Evolutionary conservation across 1,139 yeast species (phyloP).

Genomic region (Zhuliangozyma parablackwelliae): DNA sequence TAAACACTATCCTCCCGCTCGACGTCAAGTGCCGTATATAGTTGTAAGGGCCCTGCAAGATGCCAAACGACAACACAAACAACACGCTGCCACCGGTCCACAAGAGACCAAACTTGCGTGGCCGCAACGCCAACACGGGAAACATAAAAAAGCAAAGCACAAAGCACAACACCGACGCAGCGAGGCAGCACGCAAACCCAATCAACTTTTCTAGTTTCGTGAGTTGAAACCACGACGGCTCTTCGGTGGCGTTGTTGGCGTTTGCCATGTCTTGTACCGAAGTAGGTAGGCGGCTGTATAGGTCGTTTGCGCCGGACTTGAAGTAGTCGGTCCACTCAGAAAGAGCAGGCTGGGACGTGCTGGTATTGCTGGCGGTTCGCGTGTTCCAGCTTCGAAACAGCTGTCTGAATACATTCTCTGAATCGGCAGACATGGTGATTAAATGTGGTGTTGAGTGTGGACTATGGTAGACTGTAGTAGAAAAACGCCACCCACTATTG

Average conservation of each 20-base stretch:
- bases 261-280: constrained; percentile 13
- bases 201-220: constrained; percentile 77
- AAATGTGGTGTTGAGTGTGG: no score
- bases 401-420: constrained; percentile 40
- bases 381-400: constrained; percentile 41
- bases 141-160: constrained; percentile 75
- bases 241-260: constrained; percentile 17
- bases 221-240: constrained; percentile 55
- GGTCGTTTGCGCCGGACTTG: constrained; percentile 37
- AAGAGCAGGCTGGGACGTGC: constrained; percentile 24
- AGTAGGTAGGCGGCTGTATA: constrained; percentile 39
- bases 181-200: constrained; percentile 72
- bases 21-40: constrained; percentile 73
- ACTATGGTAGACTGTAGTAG: no score
- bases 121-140: constrained; percentile 86
- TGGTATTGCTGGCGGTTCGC: constrained; percentile 7
- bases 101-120: constrained; percentile 81
- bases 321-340: constrained; percentile 47
- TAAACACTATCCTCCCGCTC: constrained; percentile 71
- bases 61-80: constrained; percentile 85
- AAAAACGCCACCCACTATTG: no score
- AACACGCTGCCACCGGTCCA: constrained; percentile 92
- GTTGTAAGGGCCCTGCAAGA: constrained; percentile 85
- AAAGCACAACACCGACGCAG: constrained; percentile 77
- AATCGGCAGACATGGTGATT: constrained; percentile 27